Conservation (phyloP, 1,284 basidiomycete species). For the Pseudozyma sp. region DNA sequence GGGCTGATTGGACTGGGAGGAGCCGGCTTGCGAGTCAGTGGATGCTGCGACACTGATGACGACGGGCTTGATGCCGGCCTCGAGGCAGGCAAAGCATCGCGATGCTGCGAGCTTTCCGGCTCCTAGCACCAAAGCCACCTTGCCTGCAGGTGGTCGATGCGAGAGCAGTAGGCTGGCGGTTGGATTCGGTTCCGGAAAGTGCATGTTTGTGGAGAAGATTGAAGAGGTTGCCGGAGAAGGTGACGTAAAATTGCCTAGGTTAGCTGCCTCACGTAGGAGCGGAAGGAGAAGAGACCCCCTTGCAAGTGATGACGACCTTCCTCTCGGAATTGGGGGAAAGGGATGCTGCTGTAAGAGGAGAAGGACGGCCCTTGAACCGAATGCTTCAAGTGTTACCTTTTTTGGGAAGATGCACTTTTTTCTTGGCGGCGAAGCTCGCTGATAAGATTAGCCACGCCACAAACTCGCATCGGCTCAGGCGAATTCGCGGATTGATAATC, state of each 20-base stretch:
- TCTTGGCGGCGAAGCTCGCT: slow-evolving; percentile 5
- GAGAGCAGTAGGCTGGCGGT: slow-evolving; percentile 51
- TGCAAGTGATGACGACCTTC: too few relatives aligned
- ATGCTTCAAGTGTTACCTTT: too few relatives aligned
- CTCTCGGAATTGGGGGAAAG: too few relatives aligned
- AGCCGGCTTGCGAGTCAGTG: background rate
- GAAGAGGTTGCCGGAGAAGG: background rate
- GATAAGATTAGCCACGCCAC: slow-evolving; percentile 33
- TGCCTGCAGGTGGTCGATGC: slow-evolving; percentile 40
- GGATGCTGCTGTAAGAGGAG: too few relatives aligned
- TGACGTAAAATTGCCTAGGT: background rate
- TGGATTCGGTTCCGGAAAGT: slow-evolving; percentile 34
- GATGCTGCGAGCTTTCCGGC: slow-evolving; percentile 81
- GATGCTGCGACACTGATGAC: slow-evolving; percentile 70
- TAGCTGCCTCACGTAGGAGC: background rate
- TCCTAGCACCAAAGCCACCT: slow-evolving; percentile 76
- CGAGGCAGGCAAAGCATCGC: slow-evolving; percentile 82
- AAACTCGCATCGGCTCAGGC: background rate
- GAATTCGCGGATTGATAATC: slow-evolving; percentile 36
- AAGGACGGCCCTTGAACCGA: too few relatives aligned
- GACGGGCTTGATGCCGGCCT: slow-evolving; percentile 81
- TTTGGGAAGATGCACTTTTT: background rate
- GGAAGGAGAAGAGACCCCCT: background rate
- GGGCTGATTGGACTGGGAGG: slow-evolving; percentile 52
- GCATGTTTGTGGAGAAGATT: slow-evolving; percentile 8